These are phyloP conservation scores for Thelephora terrestris DNA, from an alignment of 1,284 basidiomycete species.

Conservation along the genomic window DNA sequence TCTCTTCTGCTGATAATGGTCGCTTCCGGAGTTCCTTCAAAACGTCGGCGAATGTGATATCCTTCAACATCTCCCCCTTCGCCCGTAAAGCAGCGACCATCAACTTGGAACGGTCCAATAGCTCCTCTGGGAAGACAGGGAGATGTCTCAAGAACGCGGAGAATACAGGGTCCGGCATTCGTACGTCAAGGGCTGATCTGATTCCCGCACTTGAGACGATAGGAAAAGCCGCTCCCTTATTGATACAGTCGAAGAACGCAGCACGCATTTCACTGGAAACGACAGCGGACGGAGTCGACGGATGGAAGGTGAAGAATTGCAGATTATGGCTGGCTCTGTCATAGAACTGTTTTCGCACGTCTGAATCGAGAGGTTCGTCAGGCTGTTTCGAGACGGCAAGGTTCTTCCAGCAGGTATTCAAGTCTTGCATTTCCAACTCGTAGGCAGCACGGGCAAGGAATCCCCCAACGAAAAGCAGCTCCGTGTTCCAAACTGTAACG, in stretches of 20 bases:
- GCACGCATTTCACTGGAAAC: conserved; percentile 76
- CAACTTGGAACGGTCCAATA: conserved; percentile 51
- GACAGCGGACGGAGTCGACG: conserved; percentile 79
- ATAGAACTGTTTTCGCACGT: conserved; percentile 43
- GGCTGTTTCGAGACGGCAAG: conserved; percentile 23
- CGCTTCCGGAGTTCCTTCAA: conserved; percentile 68
- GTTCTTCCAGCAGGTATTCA: conserved; percentile 46
- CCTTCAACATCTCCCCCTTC: conserved; percentile 61
- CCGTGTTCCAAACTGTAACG: conserved; percentile 73
- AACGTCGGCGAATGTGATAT: conserved; percentile 84
- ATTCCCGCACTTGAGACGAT: conserved; percentile 80
- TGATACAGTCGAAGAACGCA: conserved; percentile 70
- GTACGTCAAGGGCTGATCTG: conserved; percentile 58
- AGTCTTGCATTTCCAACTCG: conserved; percentile 69
- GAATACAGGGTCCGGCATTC: conserved; percentile 71
- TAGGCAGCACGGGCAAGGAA: conserved; percentile 79
- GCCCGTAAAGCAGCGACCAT: conserved; percentile 63
- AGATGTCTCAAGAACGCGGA: conserved; percentile 73
- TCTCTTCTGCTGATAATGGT: conserved; percentile 69
- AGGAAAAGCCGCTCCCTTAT: conserved; percentile 38
- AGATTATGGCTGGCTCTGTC: conserved; percentile 73
- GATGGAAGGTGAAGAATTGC: conserved; percentile 82
- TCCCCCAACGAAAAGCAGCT: conserved; percentile 78
- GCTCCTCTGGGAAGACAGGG: conserved; percentile 62
- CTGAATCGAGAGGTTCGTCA: conserved; percentile 23